A percentile compares a stretch with the other conserved stretches of the same genome.
These are phyloP conservation scores for Claviceps sorghi DNA, from an alignment of 2,329 filamentous ascomycete species.

Conservation along the genomic window DNA sequence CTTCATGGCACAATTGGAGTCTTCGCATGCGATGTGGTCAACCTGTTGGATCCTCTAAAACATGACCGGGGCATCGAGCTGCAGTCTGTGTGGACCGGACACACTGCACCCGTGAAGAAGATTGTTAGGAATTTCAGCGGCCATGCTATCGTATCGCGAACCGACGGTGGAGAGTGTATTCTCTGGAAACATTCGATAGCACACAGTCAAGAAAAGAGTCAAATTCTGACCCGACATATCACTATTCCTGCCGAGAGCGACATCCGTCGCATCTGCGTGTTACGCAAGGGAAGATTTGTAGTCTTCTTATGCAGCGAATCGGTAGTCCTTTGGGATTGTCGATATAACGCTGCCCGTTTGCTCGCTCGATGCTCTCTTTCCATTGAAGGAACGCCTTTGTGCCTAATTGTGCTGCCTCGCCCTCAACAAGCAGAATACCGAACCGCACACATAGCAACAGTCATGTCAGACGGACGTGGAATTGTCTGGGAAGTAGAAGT, in stretches of 20 bases:
- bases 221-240: conserved; percentile 48
- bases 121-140: conserved; percentile 77
- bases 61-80: conserved; percentile 45
- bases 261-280: conserved; percentile 66
- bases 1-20: conserved; percentile 77
- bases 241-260: conserved; percentile 51
- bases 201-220: conserved; percentile 23
- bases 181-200: conserved; percentile 55
- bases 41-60: conserved; percentile 61
- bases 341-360: conserved; percentile 40
- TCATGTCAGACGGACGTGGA: conserved; percentile 64
- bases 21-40: conserved; percentile 63
- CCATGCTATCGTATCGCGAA: conserved; percentile 66
- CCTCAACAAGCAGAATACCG: conserved; percentile 40
- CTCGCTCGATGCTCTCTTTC: conserved; percentile 38
- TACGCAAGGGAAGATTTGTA: conserved; percentile 64
- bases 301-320: conserved; percentile 61
- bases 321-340: conserved; percentile 69
- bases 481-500: conserved; percentile 67
- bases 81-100: conserved; percentile 66
- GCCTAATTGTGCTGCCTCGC: conserved; percentile 59
- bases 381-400: conserved; percentile 57
- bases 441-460: conserved; percentile 60
- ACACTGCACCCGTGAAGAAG: conserved; percentile 67
- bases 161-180: conserved; percentile 61